Base-by-base conservation (phyloP, 1,284 basidiomycete species). In the Anthracocystis panici-leucophaei region DNA sequence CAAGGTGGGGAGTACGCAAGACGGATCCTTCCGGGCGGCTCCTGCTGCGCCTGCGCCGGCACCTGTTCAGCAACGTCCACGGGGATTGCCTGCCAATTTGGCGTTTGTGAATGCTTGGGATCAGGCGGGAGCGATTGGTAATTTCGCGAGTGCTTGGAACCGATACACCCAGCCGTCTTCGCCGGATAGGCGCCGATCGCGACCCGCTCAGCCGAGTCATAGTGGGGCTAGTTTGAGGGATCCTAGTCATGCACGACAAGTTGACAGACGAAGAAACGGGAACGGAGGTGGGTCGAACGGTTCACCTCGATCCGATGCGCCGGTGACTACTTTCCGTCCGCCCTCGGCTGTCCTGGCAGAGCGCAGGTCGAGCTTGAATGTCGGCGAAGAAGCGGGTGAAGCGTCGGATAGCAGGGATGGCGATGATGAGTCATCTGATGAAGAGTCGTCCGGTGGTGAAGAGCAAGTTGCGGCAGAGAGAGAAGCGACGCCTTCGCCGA, bases 61-160 rank as follows among this genome's bases (percentile, higher is more conserved):
- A 33, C 20, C 55, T 0, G 56, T 42, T 14, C 33, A 64, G 23
- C 31, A 63, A 29, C 55, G 57, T 23, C 14, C 57, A 3, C 42
- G 74, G 12, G 79, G 75, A 1, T 46, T 79, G 41, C 78, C 79
- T 5, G 33, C 55, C 20, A 78, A 65, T 11, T 42, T 80, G 12
- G 53, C 64, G 14, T 81, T 72, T 25, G 63, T 78, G 21, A 81
- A 81, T 48, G 79, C 78, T 5, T 81, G 79, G 79, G 79, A 81
- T 55, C 53, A 69, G 46, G 72, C 50, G 5, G 75, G 66, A 4
- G 71, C 76, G 25, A 75, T 77, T n/a, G 74, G 71, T 20, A 65
- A 75, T 23, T 75, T 68, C 52, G 65, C 68, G 31, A 57, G 53
- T 33, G 38, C 46, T 3, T 75, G 64, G 71, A 60, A 50, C 18